A percentile compares a stretch with the other conserved stretches of the same genome.
Evolutionary conservation across 352 stramenopile genomes (phyloP).

Genomic region (Phytophthora pini): DNA sequence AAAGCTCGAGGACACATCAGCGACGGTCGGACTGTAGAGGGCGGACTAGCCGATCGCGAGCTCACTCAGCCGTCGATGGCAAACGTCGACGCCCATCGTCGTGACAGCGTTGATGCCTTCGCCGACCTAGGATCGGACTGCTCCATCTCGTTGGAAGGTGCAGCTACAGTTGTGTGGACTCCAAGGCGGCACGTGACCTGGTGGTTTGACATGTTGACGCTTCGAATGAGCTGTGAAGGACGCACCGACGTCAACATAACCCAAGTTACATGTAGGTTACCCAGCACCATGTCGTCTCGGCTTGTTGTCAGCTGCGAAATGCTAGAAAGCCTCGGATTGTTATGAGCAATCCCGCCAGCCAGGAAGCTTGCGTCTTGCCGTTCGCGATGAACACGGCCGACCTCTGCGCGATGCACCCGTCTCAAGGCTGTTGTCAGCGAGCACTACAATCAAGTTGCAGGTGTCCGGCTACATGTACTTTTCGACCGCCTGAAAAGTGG

Average conservation of each 20-base stretch:
- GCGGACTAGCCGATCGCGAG: slow-evolving; percentile 16
- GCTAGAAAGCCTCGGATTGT: neutral
- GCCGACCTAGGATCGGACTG: neutral
- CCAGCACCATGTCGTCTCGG: neutral
- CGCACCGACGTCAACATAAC: neutral
- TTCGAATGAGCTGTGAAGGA: neutral
- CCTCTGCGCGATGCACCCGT: slow-evolving; percentile 11
- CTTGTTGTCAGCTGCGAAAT: slow-evolving; percentile 10
- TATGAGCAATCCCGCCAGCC: neutral
- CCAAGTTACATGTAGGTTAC: neutral
- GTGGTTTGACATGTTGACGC: slow-evolving; percentile 14
- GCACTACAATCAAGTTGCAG: slow-evolving; percentile 27
- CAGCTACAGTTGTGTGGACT: neutral
- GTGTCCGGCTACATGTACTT: neutral
- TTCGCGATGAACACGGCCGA: slow-evolving; percentile 19
- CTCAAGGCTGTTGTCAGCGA: slow-evolving; percentile 15
- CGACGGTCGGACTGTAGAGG: slow-evolving; percentile 10
- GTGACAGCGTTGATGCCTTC: slow-evolving; percentile 15
- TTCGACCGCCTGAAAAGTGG: slow-evolving; percentile 26
- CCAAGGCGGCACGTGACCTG: neutral
- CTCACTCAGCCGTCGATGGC: neutral
- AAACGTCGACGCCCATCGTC: slow-evolving; percentile 17
- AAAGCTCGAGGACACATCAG: slow-evolving; percentile 21
- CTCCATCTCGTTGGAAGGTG: slow-evolving; percentile 11
- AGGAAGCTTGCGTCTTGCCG: slow-evolving; percentile 19